phyloP scores from a whole-genome alignment of 2,329 filamentous ascomycete species.

The Alternaria arborescens region DNA sequence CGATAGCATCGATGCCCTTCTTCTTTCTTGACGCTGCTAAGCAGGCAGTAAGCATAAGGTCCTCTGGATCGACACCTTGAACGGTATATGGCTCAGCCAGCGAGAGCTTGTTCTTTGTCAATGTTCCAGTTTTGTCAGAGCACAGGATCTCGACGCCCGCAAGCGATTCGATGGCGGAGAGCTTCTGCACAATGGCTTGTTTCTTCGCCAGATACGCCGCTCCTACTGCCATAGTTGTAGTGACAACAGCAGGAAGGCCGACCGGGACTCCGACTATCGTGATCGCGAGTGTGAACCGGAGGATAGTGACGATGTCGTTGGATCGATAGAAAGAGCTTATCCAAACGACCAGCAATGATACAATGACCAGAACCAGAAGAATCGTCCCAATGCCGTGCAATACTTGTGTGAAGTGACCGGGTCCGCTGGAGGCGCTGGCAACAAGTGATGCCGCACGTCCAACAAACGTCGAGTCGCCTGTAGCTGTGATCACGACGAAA shows the following conservation, averaged over 20 bases:
- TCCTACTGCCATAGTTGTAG: constrained; percentile 94
- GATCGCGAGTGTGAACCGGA: constrained; percentile 86
- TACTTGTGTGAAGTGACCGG: constrained; percentile 90
- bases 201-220: constrained; percentile 91
- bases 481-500: constrained; percentile 81
- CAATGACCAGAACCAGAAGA: constrained; percentile 79
- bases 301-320: constrained; percentile 78
- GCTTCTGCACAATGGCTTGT: constrained; percentile 92
- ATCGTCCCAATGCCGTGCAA: constrained; percentile 86
- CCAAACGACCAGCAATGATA: constrained; percentile 85
- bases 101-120: constrained; percentile 94
- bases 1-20: constrained; percentile 94
- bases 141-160: constrained; percentile 93
- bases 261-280: constrained; percentile 93
- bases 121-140: constrained; percentile 92
- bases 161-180: constrained; percentile 89
- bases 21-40: constrained; percentile 91
- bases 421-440: constrained; percentile 75
- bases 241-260: constrained; percentile 91
- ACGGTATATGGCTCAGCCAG: constrained; percentile 86
- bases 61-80: constrained; percentile 81
- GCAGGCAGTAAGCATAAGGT: constrained; percentile 92
- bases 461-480: constrained; percentile 89
- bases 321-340: constrained; percentile 87
- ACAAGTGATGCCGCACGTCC: constrained; percentile 88